Evolutionary conservation across 2,329 filamentous ascomycete genomes (phyloP), one percentile per base, ranked within the genome.

Genomic region (Sporothrix phasma): DNA sequence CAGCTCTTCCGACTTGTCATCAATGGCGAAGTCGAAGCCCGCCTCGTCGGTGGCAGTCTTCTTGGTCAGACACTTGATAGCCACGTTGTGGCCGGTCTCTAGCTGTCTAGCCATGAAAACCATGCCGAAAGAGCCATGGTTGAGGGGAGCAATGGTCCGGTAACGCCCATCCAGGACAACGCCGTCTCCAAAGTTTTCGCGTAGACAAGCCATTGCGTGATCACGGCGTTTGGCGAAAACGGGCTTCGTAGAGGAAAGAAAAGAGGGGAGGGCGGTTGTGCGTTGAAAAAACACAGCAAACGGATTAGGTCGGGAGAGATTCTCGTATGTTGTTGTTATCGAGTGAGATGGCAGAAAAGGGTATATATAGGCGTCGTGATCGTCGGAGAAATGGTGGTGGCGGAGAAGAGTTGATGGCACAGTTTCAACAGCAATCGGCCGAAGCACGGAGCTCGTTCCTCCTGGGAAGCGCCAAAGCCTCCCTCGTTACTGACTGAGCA

Each of bases 41-140:
- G 78, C 80, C 60, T 85, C 82, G 66, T 81, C 79, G 53, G 84
- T 77, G 54, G 88, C 85, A 10, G 83, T 80, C 70, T 84, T 83
- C 82, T 97, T 99, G 73, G 91, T 92, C 75, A 97, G 80, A 76
- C 93, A 97, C 79, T 99, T 99, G 83, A 99, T 89, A 67, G 94
- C 94, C 70, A 99, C 94, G 66, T 85, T 83, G 66, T 94, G 81
- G 70, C 87, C 84, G 66, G 89, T 96, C 68, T 81, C 74, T 69
- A 87, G 80, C 75, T 99, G 92, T 74, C 83, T 88, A 66, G 93
- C 94, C 78, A 92, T 87, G 77, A 97, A 97, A 71, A 99, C 94
- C 90, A 97, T 95, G 74, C 94, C 94, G 73, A 97, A 99, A 64
- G 94, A 97, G 71, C 94, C 94, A 83, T 97, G 92, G 75, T 99